These are phyloP conservation scores for Allomyces macrogynus DNA, from an alignment of 192 early-diverging fungal species.

Conservation along the genomic window DNA sequence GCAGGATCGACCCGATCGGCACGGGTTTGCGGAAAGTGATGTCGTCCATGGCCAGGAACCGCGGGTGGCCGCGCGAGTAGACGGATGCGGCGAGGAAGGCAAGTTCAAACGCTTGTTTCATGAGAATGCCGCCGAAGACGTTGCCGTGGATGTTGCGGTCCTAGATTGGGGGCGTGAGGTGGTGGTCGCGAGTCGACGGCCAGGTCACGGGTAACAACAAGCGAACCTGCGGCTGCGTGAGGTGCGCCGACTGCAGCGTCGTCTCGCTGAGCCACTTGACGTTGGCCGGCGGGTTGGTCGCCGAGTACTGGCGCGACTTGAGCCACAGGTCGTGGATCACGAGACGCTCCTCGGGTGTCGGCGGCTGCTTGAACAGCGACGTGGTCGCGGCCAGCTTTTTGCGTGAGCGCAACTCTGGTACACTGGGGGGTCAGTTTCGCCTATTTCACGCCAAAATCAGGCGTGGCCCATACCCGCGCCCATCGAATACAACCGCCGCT, in stretches of 20 bases:
- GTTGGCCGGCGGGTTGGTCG: slow-evolving; percentile 12
- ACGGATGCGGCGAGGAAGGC: slow-evolving; percentile 54
- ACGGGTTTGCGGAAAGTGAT: slow-evolving; percentile 75
- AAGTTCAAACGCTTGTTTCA: slow-evolving; percentile 71
- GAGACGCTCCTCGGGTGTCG: slow-evolving; percentile 52
- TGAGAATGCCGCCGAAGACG: slow-evolving; percentile 51
- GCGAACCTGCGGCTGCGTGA: slow-evolving; percentile 33
- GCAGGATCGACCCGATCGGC: slow-evolving; percentile 54
- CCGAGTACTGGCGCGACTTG: slow-evolving; percentile 37
- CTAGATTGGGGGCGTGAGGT: too few species aligned
- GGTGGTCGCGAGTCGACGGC: too few species aligned
- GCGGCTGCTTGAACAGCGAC: slow-evolving; percentile 42
- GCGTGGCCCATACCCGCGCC: slow-evolving; percentile 52
- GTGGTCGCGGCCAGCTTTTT: slow-evolving; percentile 22
- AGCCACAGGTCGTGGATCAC: slow-evolving; percentile 62
- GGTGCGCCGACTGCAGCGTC: slow-evolving; percentile 37
- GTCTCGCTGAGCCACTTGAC: slow-evolving; percentile 60
- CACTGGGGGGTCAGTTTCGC: too few species aligned
- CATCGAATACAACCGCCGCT: slow-evolving; percentile 43
- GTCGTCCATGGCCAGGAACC: slow-evolving; percentile 45
- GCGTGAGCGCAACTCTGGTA: slow-evolving; percentile 32
- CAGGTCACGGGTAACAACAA: neutral
- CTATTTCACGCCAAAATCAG: too few species aligned
- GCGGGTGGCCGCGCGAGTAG: slow-evolving; percentile 35
- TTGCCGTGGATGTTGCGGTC: slow-evolving; percentile 64